phyloP scores from a whole-genome alignment of 306 rosid species.

The Prunus padus region DNA sequence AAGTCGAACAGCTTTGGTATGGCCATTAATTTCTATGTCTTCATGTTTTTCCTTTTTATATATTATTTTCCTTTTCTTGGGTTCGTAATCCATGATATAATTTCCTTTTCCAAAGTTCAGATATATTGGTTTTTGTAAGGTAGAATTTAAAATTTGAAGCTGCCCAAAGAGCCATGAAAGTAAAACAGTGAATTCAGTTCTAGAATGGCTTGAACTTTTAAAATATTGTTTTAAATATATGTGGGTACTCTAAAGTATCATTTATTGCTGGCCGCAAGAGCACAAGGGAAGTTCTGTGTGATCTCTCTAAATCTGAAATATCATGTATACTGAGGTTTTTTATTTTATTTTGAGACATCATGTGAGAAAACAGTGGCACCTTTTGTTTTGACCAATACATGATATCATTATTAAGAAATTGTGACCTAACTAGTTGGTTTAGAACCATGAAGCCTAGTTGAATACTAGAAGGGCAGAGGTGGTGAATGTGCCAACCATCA shows the following conservation, averaged over 20 bases:
- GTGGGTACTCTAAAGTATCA: not conserved
- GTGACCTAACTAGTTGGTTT: not conserved
- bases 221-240: not conserved
- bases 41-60: not conserved
- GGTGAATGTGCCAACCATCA: not conserved
- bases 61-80: not conserved
- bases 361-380: not conserved
- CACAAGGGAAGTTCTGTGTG: not conserved
- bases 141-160: not conserved
- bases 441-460: not conserved
- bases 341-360: not conserved
- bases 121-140: not conserved
- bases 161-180: not conserved
- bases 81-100: not conserved
- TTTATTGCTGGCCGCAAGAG: not conserved
- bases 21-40: not conserved
- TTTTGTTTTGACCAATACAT: not conserved
- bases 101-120: not conserved
- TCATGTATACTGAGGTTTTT: not conserved
- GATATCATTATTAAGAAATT: too few species aligned
- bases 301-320: not conserved
- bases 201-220: not conserved
- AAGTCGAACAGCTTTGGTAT: conserved; percentile 64
- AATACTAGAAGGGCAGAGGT: not conserved
- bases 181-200: not conserved